phyloP scores from a whole-genome alignment of 306 rosid genomes.

The Dryas octopetala region DNA sequence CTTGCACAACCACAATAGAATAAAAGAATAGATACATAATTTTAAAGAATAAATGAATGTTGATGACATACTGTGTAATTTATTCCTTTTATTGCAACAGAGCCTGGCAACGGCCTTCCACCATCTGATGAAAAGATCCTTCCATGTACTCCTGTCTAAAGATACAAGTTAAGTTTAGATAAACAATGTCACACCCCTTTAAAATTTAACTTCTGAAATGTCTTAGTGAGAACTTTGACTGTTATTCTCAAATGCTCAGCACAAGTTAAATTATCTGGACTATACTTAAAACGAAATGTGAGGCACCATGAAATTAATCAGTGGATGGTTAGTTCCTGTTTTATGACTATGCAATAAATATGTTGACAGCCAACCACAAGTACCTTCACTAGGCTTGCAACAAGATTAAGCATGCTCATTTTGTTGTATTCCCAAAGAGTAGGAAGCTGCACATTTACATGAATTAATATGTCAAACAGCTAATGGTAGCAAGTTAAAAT shows the following conservation, averaged over 20 bases:
- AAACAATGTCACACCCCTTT: slow-evolving; percentile 16
- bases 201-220: not conserved
- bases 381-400: slow-evolving; percentile 82
- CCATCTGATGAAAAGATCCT: slow-evolving; percentile 71
- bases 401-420: slow-evolving; percentile 91
- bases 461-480: slow-evolving; percentile 21
- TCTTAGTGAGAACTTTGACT: not conserved
- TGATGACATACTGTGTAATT: slow-evolving; percentile 56
- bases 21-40: not conserved
- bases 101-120: slow-evolving; percentile 77
- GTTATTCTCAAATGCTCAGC: not conserved
- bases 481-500: not conserved
- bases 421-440: slow-evolving; percentile 81
- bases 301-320: not conserved
- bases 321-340: slow-evolving; percentile 1
- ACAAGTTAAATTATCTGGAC: not conserved
- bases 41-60: not conserved
- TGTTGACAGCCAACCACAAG: slow-evolving; percentile 17
- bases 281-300: not conserved
- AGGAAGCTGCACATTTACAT: slow-evolving; percentile 65
- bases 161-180: slow-evolving; percentile 27
- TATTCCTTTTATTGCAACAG: slow-evolving; percentile 62
- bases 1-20: not conserved
- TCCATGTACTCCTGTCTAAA: slow-evolving; percentile 87
- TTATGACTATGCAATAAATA: slow-evolving; percentile 16